Evolutionary conservation across 306 rosid genomes (phyloP), one percentile per base, ranked within the genome.

Genomic region (Casuarina cunninghamiana): DNA sequence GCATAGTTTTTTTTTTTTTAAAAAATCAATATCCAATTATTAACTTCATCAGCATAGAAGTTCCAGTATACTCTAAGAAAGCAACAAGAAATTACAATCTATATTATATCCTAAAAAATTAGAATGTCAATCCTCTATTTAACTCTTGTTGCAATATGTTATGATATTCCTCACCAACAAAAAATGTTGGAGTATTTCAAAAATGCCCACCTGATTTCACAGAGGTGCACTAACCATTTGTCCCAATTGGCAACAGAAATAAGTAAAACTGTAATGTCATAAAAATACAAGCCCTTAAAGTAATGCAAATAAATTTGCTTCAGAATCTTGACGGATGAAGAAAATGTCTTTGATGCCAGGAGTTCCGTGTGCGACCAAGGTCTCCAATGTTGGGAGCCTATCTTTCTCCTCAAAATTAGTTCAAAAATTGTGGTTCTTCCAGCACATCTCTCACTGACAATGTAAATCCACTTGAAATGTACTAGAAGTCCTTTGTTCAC

Each of bases 401-500:
- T 37, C 17, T 62, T 62, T 62, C 44, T 11, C n/a, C 41, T 62
- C 11, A 15, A 62, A 61, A 61, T 11, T 26, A 62, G 43, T 62
- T 62, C 68, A 12, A 12, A 6, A 35, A 12, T 62, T 35, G 12
- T 62, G 43, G 68, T 62, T 62, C n/a, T 62, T 62, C 37, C n/a
- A 5, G 19, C 16, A 4, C 44, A 32, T 62, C 68, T 62, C 39
- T 11, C 12, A 62, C 11, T 12, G 35, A 43, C 3, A 58, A 6
- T 58, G 44, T 44, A 66, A 70, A 37, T 61, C 17, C 26, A 79
- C 32, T 26, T 1, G 46, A 44, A 26, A 63, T 43, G 7, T 66
- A 35, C 42, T 42, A 66, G 50, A 12, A 66, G 13, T 66, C 43
- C 65, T 48, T 42, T 35, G 19, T 55, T 83, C 68, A 81, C 53